These are phyloP conservation scores for Plectosphaerella plurivora DNA, from an alignment of 2,329 filamentous ascomycete species.

Conservation along the genomic window DNA sequence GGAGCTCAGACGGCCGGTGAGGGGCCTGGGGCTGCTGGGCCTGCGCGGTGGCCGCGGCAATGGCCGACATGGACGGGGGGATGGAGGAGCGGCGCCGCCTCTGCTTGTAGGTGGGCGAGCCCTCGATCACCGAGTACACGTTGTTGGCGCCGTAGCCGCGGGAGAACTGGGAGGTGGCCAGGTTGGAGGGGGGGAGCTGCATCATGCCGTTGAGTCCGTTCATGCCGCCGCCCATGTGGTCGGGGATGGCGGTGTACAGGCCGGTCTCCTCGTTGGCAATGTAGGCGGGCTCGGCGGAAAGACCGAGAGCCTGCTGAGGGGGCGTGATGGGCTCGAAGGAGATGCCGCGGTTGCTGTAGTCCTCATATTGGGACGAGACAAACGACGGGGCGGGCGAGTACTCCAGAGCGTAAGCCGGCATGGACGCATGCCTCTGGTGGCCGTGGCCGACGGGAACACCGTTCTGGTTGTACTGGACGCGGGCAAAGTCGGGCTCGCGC, in stretches of 20 bases:
- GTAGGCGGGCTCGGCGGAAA: conserved; percentile 87
- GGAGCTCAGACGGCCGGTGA: conserved; percentile 83
- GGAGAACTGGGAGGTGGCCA: conserved; percentile 75
- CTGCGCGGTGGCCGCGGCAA: conserved; percentile 60
- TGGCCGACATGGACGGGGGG: conserved; percentile 68
- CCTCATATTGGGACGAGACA: conserved; percentile 96
- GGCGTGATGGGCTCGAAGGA: conserved; percentile 97
- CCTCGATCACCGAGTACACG: conserved; percentile 94
- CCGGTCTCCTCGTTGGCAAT: conserved; percentile 98
- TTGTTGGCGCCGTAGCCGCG: conserved; percentile 70
- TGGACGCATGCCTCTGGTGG: conserved; percentile 94
- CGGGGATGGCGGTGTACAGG: conserved; percentile 90
- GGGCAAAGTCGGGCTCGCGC: conserved; percentile 79
- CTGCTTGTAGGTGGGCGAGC: conserved; percentile 98
- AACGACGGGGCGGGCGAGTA: conserved; percentile 98
- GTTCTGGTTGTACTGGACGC: conserved; percentile 87
- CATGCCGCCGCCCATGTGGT: conserved; percentile 68
- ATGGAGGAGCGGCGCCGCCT: conserved; percentile 89
- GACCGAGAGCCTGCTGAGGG: conserved; percentile 79
- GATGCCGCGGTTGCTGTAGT: conserved; percentile 93
- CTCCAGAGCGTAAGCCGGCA: conserved; percentile 91
- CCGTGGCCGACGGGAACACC: conserved; percentile 77
- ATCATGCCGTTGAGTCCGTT: conserved; percentile 82
- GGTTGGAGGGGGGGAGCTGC: conserved; percentile 80
- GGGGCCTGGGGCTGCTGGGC: conserved; percentile 40